Base-by-base conservation (phyloP, 1,284 basidiomycete species). In the Trichosporon coremiiforme region DNA sequence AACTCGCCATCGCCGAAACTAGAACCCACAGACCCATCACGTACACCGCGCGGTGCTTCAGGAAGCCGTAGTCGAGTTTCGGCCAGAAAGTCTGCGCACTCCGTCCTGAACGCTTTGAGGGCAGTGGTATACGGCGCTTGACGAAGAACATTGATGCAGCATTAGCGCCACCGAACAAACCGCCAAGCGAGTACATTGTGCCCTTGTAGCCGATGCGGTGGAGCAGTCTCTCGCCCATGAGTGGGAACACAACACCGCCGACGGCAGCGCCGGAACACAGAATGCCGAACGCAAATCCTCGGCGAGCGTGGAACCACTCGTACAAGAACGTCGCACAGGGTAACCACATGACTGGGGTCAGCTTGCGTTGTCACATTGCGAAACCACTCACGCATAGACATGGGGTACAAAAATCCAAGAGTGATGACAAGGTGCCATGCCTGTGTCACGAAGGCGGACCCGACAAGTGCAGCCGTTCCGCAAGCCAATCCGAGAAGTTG, bases 401-500 rank as follows among this genome's bases (percentile, higher is more conserved):
- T 69, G 3, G 83, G 80, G 55, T 82, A 83, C 53, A 82, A 66
- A 29, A 76, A 41, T 8, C 83, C 82, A 7, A 81, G 71, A 0
- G 78, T 79, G 22, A 84, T 35, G 53, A 84, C 67, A 8, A 84
- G 74, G 66, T 84, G 83, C 79, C 79, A 82, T 31, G 83, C 79
- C 75, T 79, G 66, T 8, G 53, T 71, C 2, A 63, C 70, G n/a
- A 71, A 71, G 2, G 70, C 70, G 0, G 60, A 36, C 4, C 38
- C 36, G 4, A 68, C 20, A 12, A 71, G 68, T 4, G 57, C 66
- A 4, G 47, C 55, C 0, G 68, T 67, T 2, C 66, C 64, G 13
- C 38, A 9, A 1, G 64, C 35, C 4, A 71, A 50, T 7, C 68
- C 68, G 17, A 35, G 10, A 25, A 69, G n/a, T 63, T 71, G 70